Evolutionary conservation across 2,329 filamentous ascomycete species (phyloP).

Genomic region (Neonectria sp.): DNA sequence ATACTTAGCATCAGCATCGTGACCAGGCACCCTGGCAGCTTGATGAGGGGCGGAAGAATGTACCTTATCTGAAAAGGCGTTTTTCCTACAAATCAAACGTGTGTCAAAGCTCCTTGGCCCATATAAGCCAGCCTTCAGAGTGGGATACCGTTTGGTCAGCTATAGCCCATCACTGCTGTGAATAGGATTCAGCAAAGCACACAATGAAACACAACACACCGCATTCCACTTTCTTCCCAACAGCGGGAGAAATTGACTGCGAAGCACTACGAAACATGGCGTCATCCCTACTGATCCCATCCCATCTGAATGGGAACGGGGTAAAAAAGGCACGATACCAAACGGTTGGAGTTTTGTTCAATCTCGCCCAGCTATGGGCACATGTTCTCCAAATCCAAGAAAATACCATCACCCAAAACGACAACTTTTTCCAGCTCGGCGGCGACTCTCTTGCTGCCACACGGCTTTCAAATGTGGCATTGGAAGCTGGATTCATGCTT

Average conservation of each 20-base stretch:
- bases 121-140: too few species aligned
- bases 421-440: constrained; percentile 30
- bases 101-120: too few species aligned
- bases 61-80: too few species aligned
- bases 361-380: constrained; percentile 20
- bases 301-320: neutral
- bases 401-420: constrained; percentile 19
- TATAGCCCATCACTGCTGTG: too few species aligned
- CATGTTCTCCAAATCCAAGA: constrained; percentile 8
- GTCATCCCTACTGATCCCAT: neutral
- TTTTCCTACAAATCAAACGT: too few species aligned
- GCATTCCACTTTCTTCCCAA: too few species aligned
- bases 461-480: constrained; percentile 15
- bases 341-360: constrained; percentile 8
- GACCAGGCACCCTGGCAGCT: too few species aligned
- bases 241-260: neutral
- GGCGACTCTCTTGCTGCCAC: constrained; percentile 25
- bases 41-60: too few species aligned
- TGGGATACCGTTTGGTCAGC: too few species aligned
- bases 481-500: constrained; percentile 17
- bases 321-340: neutral
- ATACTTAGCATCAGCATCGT: too few species aligned
- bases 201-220: neutral
- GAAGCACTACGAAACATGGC: neutral
- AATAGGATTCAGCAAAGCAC: too few species aligned